A percentile compares a stretch with the other conserved stretches of the same genome.
Conservation (phyloP, 2,329 filamentous ascomycete species). For the Canariomyces notabilis region DNA sequence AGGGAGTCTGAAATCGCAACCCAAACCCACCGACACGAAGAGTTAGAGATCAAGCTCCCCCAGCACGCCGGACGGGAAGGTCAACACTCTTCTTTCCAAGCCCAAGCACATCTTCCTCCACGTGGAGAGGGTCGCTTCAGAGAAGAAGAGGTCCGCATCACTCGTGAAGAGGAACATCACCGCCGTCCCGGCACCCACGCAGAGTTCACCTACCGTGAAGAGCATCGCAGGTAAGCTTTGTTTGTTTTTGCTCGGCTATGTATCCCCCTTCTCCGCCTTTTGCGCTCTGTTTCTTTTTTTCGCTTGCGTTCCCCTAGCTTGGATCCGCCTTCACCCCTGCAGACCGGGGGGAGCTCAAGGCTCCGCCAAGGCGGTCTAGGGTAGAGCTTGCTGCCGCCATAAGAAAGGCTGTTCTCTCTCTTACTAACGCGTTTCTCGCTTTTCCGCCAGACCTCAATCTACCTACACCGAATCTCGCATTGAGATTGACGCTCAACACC, state of each 20-base stretch:
- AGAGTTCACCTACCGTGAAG: conserved; percentile 46
- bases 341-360: conserved; percentile 3
- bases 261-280: conserved; percentile 10
- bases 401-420: conserved; percentile 10
- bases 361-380: conserved; percentile 13
- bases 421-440: conserved; percentile 17
- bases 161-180: conserved; percentile 71
- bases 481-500: conserved; percentile 54
- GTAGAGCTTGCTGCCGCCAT: conserved; percentile 1
- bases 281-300: conserved; percentile 11
- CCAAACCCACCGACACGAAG: conserved; percentile 69
- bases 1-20: conserved; percentile 31
- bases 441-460: conserved; percentile 33
- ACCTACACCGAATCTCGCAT: conserved; percentile 59
- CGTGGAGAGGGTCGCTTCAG: conserved; percentile 54
- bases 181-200: conserved; percentile 64
- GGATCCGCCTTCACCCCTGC: neutral
- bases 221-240: conserved; percentile 46
- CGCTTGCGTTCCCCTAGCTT: conserved; percentile 4
- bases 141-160: conserved; percentile 80
- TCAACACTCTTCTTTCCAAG: conserved; percentile 73
- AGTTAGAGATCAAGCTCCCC: conserved; percentile 77
- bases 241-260: conserved; percentile 7
- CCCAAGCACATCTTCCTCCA: conserved; percentile 58
- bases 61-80: conserved; percentile 97